phyloP scores from a whole-genome alignment of 176 grass and related monocot genomes.

The Zizania latifolia region DNA sequence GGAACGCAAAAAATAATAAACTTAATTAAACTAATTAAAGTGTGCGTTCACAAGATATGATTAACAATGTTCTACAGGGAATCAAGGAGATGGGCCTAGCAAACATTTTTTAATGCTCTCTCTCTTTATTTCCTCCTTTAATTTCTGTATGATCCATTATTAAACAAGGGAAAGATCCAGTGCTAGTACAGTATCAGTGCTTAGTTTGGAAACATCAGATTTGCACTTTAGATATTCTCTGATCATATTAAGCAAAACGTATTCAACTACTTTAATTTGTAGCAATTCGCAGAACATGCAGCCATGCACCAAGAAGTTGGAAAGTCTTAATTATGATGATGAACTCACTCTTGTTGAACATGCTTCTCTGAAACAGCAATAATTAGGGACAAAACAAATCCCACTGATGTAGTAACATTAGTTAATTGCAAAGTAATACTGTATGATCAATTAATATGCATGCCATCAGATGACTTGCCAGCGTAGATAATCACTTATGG shows the following conservation, averaged over 20 bases:
- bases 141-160: background rate
- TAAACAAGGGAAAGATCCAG: background rate
- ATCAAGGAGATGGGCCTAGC: conserved; percentile 16
- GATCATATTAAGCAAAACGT: background rate
- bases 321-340: background rate
- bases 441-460: background rate
- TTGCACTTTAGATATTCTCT: background rate
- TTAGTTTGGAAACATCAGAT: conserved; percentile 8
- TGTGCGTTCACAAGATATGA: conserved; percentile 16
- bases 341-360: background rate
- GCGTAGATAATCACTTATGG: background rate
- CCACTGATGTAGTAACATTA: conserved; percentile 19
- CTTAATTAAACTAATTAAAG: background rate
- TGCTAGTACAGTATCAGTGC: background rate
- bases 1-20: background rate
- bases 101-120: conserved; percentile 17
- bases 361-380: background rate
- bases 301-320: background rate
- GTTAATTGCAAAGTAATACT: background rate
- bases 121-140: background rate
- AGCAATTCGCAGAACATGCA: background rate
- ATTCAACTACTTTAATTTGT: background rate
- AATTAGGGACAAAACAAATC: conserved; percentile 5
- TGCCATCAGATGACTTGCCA: background rate
- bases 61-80: conserved; percentile 31